Base-by-base conservation (phyloP, 176 grass and related monocot genomes). In the Lolium multiflorum region DNA sequence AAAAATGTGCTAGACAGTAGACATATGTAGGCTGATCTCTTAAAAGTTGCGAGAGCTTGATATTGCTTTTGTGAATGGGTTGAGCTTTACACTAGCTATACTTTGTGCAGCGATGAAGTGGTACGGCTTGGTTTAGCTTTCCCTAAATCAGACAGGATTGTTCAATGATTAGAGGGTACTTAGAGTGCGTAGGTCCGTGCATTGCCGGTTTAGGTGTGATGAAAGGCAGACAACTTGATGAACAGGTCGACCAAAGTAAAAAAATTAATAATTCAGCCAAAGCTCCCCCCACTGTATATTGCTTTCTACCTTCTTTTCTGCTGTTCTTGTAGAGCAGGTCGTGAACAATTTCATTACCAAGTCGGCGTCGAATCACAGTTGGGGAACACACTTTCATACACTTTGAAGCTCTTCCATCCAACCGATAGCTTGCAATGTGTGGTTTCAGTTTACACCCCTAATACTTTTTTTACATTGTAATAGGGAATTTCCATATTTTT, bases 191-290 rank as follows among this genome's bases (percentile, higher is more conserved):
- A 74, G 76, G 38, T 28, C 69, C 50, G 15, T 35, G 31, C 38
- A 38, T 79, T 79, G 84, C 66, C 31, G 46, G 84, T 48, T 87
- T 83, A 73, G 31, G 35, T 64, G 72, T 24, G 64, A 24, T 77
- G 62, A 50, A 77, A 61, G 72, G 73, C 7, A 26, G 16, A 35
- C 60, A 64, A 12, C 39, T 89, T 74, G 24, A 81, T 58, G 11
- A 71, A 68, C 64, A 56, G 0, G 73, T 48, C 20, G 24, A 83
- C n/a, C 16, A 55, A 13, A 11, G 10, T 67, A 76, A 48, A 2
- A 43, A 43, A 43, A 7, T 43, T 21, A 37, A 39, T 43, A 47
- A 1, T 24, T 72, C 41, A 22, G 12, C 11, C 25, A 25, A 74
- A 51, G 66, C 35, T 51, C 38, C 59, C 24, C 67, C 47, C 31